Conservation (phyloP, 352 stramenopile genomes). For the Globisporangium irregulare region DNA sequence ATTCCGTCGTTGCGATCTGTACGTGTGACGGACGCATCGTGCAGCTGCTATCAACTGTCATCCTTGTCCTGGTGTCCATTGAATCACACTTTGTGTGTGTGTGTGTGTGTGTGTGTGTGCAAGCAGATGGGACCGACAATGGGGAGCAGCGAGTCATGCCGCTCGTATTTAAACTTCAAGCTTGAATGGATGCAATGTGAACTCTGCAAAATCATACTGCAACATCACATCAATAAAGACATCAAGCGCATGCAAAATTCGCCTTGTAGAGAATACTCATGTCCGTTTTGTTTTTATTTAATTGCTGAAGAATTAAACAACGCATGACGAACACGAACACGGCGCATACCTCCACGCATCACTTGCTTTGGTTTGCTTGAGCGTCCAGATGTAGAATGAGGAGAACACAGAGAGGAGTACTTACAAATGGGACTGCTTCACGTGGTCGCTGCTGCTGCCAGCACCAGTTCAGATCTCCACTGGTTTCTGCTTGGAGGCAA, state of each 20-base stretch:
- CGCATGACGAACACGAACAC: background rate
- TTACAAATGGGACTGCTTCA: conserved; percentile 16
- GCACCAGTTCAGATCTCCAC: conserved; percentile 74
- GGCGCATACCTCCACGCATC: background rate
- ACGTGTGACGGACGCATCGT: conserved; percentile 8
- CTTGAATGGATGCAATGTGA: background rate
- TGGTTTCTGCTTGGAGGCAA: conserved; percentile 79
- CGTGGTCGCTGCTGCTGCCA: conserved; percentile 3
- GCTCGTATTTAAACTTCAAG: conserved; percentile 25
- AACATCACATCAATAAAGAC: background rate
- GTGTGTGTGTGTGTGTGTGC: background rate
- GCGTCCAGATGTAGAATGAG: background rate
- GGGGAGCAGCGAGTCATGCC: conserved; percentile 34
- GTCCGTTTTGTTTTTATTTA: background rate
- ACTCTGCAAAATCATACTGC: background rate
- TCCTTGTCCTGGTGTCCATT: background rate
- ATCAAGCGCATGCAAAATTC: background rate
- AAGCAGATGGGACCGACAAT: conserved; percentile 29
- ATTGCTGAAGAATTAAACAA: conserved; percentile 11
- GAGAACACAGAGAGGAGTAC: conserved; percentile 15
- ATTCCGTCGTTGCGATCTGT: conserved; percentile 53
- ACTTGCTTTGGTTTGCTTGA: background rate
- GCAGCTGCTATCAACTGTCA: background rate
- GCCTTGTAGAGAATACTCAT: background rate
- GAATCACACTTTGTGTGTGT: background rate